Base-by-base conservation (phyloP, 2,329 filamentous ascomycete species). In the Proliferodiscus dingleyae region DNA sequence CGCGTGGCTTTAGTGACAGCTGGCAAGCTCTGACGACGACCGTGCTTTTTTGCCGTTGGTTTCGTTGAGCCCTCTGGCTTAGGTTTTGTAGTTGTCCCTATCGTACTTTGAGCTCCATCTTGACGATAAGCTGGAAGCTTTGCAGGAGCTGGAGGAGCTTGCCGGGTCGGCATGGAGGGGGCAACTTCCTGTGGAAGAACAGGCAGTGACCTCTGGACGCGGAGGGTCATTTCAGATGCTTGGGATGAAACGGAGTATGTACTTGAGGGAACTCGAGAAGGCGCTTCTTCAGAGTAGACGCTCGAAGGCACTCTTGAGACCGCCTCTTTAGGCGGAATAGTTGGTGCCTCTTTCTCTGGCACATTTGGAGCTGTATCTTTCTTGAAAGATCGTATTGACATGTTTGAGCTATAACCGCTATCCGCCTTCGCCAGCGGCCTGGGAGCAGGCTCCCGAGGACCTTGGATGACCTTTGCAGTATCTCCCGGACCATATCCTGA, bases 401-500 rank as follows among this genome's bases (percentile, higher is more conserved):
- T 66, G 54, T 74, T 80, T 6, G 78, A 82, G 55, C 77, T 77
- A 55, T 82, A 83, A 13, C 78, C 78, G 21, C 77, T 81, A 55
- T 82, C 78, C 30, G 75, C 71, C 50, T 80, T 80, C 24, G 72
- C 70, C n/a, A 78, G 63, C 4, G 71, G 62, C 44, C 69, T 72
- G 10, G 49, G 43, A 13, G 34, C 19, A 10, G 42, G 13, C 15
- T 58, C 55, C 13, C 37, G 19, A 5, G 51, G 40, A 10, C 47
- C 44, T 37, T 48, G 46, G 4, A 41, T 40, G 6, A 19, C 39
- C 15, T 29, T 46, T 15, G 32, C 40, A 18, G 46, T 22, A 22
- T 43, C 42, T n/a, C 32, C 34, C 11, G 43, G 50, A 13, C 43
- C 53, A 45, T 55, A 57, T 6, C 51, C 56, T 18, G 57, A 60